Base-by-base conservation (phyloP, 805 yeast genomes). In the Torulaspora quercuum region DNA sequence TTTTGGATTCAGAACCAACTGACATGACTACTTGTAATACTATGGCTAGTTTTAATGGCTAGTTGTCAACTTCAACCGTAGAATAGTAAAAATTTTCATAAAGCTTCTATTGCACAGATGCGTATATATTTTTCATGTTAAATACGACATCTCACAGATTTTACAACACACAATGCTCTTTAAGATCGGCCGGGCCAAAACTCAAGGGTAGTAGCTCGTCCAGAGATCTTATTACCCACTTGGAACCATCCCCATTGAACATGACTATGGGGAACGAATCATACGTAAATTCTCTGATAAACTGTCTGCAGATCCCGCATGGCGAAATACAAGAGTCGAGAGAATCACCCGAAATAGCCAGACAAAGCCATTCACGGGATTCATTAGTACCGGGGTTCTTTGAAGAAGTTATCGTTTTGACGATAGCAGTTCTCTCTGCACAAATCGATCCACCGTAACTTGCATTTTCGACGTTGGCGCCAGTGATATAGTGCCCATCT, bases 401-500 rank as follows among this genome's bases (percentile, higher is more conserved):
- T 7, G 17, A 12, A 3, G 48, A 42, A 14, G 69, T 68, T 5
- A 78, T 70, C 0, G 84, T 82, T 26, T 72, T 70, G 8, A 72
- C 69, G 2, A 80, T 67, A 0, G 90, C 79, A 1, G 82, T 71
- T 25, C 88, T 64, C 52, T 83, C 94, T 0, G 94, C 94, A 57
- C 94, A 83, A 15, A 82, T 74, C 1, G 78, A 71, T 2, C 77
- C 89, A 1, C 86, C 94, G 54, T 84, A 89, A 32, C 92, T 78
- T 3, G 97, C 97, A 57, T 90, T 92, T 57, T 90, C 98, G 17
- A 92, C 78, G 49, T 90, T 90, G 25, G 95, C 95, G 4, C 97
- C 98, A 8, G 63, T 53, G 15, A 81, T 63, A 27, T 55, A 67
- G 12, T 64, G 63, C 2, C 76, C 82, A 6, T 65, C 55, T 0